Evolutionary conservation across 257 asterid genomes (phyloP).

Genomic region (Oldenlandia corymbosa): DNA sequence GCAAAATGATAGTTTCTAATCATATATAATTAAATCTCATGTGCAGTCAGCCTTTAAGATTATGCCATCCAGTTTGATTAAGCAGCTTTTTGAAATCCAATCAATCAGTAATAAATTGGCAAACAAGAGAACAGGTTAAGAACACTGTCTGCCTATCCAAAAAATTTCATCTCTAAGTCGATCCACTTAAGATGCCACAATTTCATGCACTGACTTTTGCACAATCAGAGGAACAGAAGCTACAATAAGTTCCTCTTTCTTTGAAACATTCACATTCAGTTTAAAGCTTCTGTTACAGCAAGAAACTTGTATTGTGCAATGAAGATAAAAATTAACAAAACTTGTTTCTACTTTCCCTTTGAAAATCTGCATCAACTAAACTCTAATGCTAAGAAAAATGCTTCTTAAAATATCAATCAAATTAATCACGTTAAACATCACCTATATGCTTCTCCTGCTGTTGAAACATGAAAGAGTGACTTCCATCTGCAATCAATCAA

Average conservation of each 20-base stretch:
- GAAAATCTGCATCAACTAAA: neutral
- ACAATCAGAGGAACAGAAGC: neutral
- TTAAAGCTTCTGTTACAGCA: neutral
- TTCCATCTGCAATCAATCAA: constrained; percentile 66
- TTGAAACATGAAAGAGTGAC: constrained; percentile 73
- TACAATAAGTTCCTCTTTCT: neutral
- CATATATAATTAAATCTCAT: neutral
- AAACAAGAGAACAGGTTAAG: neutral
- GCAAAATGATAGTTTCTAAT: neutral
- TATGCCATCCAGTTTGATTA: neutral
- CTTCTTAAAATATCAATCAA: neutral
- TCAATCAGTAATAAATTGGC: neutral
- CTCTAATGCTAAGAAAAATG: neutral
- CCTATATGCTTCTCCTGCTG: constrained; percentile 95
- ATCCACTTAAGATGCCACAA: neutral
- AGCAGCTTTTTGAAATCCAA: neutral
- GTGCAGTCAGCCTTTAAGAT: neutral
- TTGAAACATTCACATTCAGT: neutral
- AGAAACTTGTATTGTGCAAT: neutral
- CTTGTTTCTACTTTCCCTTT: neutral
- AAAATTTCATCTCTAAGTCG: neutral
- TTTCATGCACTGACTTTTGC: neutral
- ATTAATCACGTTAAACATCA: constrained; percentile 11
- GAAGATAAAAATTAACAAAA: neutral
- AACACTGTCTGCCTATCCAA: neutral